These are phyloP conservation scores for Amoeboaphelidium occidentale DNA, from an alignment of 371 early-diverging fungal species.

Conservation along the genomic window DNA sequence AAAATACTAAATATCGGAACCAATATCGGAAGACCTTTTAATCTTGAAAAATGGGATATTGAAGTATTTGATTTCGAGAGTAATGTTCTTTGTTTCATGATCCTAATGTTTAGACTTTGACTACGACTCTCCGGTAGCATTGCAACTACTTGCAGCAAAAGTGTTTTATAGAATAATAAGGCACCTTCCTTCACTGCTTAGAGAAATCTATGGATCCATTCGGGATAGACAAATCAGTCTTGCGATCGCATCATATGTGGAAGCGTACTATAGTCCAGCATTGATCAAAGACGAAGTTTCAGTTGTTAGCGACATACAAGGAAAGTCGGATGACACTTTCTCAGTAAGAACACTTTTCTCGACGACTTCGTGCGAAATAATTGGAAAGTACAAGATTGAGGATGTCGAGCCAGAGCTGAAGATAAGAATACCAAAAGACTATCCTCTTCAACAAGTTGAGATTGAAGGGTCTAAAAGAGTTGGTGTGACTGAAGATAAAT, in stretches of 20 bases:
- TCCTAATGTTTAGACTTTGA: neutral
- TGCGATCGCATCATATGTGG: constrained; percentile 36
- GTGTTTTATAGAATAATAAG: constrained; percentile 1
- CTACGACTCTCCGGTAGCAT: neutral
- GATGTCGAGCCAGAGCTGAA: constrained; percentile 60
- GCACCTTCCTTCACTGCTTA: neutral
- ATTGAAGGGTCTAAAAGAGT: constrained; percentile 45
- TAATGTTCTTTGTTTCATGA: constrained; percentile 5
- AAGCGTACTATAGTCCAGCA: constrained; percentile 26
- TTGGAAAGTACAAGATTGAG: constrained; percentile 52
- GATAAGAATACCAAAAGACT: constrained; percentile 47
- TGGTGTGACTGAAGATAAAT: constrained; percentile 55
- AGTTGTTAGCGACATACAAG: constrained; percentile 18
- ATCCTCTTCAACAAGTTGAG: constrained; percentile 54
- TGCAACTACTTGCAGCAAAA: constrained; percentile 22
- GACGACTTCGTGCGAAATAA: constrained; percentile 37
- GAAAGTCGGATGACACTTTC: constrained; percentile 5
- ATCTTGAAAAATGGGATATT: constrained; percentile 42
- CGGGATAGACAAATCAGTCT: constrained; percentile 33
- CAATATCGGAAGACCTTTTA: constrained; percentile 22
- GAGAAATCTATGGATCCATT: neutral
- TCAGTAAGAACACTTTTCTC: constrained; percentile 28
- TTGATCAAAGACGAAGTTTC: constrained; percentile 21
- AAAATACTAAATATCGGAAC: constrained; percentile 32
- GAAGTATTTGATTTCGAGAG: constrained; percentile 32